A percentile compares a stretch with the other conserved stretches of the same genome.
phyloP scores from a whole-genome alignment of 306 rosid genomes.

The Parietaria judaica region DNA sequence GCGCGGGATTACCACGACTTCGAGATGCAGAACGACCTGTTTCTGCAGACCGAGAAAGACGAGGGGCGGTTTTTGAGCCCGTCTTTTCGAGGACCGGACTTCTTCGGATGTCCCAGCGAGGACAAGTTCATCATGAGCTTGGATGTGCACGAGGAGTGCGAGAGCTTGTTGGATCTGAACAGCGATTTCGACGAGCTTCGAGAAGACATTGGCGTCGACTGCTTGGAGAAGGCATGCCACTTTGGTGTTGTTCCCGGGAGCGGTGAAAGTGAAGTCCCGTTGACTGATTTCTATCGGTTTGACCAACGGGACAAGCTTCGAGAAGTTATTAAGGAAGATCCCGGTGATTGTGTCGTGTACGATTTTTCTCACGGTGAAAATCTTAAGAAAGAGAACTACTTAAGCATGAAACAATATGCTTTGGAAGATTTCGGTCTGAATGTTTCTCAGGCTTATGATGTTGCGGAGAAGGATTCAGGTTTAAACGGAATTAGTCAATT shows the following conservation, averaged over 20 bases:
- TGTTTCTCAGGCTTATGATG: constrained; percentile 24
- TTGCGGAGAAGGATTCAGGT: constrained; percentile 19
- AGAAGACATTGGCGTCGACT: constrained; percentile 25
- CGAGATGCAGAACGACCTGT: constrained; percentile 64
- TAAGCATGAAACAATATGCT: constrained; percentile 40
- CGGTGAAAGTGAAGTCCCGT: constrained; percentile 24
- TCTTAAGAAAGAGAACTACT: constrained; percentile 27
- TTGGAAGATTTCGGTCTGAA: constrained; percentile 26
- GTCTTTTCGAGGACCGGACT: constrained; percentile 57
- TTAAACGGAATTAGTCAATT: constrained; percentile 26
- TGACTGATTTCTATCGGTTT: constrained; percentile 20
- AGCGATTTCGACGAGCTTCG: constrained; percentile 20
- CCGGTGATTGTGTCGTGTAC: constrained; percentile 13
- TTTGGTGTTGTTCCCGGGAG: constrained; percentile 24
- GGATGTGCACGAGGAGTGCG: constrained; percentile 33
- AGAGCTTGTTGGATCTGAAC: constrained; percentile 22
- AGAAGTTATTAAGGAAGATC: constrained; percentile 24
- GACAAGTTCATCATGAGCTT: constrained; percentile 79
- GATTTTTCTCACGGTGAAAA: constrained; percentile 32
- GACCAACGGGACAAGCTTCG: constrained; percentile 21
- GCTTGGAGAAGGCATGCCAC: constrained; percentile 44
- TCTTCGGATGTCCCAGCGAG: constrained; percentile 58
- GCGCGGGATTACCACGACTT: constrained; percentile 83
- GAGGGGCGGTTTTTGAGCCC: constrained; percentile 76
- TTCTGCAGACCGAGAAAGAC: constrained; percentile 71